Evolutionary conservation across 441 rosid genomes (phyloP).

Genomic region (Aleurites moluccanus): DNA sequence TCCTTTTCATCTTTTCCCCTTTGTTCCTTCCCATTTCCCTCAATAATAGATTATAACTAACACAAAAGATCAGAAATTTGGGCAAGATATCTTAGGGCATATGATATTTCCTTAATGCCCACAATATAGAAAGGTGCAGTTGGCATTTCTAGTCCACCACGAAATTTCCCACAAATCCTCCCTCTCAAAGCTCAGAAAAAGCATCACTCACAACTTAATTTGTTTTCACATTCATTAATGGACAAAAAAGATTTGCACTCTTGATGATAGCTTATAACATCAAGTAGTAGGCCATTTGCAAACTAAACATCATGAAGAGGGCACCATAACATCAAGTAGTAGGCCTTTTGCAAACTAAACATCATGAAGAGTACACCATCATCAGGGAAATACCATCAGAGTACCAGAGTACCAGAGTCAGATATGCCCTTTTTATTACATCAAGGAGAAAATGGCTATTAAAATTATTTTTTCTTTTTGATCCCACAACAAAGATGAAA

Average conservation of each 20-base stretch:
- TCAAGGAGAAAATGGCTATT: neutral
- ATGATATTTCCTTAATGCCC: neutral
- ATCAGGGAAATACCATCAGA: no score
- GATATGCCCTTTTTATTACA: neutral
- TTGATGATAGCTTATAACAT: neutral
- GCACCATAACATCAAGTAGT: no score
- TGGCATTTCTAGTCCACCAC: neutral
- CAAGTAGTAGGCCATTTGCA: neutral
- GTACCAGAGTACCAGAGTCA: neutral
- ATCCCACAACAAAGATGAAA: neutral
- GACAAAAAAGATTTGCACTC: neutral
- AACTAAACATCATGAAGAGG: neutral
- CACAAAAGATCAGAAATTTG: neutral
- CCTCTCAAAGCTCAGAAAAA: neutral
- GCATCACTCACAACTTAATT: neutral
- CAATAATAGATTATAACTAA: neutral
- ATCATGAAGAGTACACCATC: no score
- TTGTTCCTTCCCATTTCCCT: neutral
- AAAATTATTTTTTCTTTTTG: neutral
- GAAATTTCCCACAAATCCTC: neutral
- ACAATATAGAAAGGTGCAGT: neutral
- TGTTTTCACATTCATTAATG: neutral
- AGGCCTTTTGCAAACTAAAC: no score
- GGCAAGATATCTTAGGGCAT: neutral
- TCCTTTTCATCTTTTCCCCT: neutral